These are phyloP conservation scores for Aspergillus costaricaensis DNA, from an alignment of 2,329 filamentous ascomycete genomes.

Conservation along the genomic window DNA sequence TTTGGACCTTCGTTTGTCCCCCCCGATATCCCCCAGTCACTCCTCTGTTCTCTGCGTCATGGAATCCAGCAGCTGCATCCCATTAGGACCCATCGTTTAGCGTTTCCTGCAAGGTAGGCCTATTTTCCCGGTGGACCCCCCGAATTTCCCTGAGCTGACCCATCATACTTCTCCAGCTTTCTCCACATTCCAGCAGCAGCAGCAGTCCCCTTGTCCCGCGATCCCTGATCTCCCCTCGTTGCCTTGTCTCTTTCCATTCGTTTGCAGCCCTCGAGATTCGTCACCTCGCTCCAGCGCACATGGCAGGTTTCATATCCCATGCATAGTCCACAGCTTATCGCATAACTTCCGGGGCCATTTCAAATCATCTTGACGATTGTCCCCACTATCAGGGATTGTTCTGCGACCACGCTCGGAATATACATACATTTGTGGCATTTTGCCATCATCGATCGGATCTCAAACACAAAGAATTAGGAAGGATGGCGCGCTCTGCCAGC, in stretches of 20 bases:
- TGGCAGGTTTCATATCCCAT: conserved; percentile 12
- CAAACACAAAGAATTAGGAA: background rate
- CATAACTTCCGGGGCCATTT: conserved; percentile 6
- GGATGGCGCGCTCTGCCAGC: conserved; percentile 33
- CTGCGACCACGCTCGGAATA: background rate
- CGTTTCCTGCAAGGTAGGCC: conserved; percentile 3
- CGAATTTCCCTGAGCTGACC: conserved; percentile 2
- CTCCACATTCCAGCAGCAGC: conserved; percentile 8
- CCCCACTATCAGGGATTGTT: conserved; percentile 1
- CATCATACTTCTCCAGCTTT: conserved; percentile 10
- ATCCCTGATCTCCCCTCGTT: conserved; percentile 13
- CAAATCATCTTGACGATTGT: background rate
- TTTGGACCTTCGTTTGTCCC: background rate
- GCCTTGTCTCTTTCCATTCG: conserved; percentile 8
- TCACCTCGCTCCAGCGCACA: background rate
- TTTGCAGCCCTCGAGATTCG: background rate
- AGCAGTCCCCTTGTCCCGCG: background rate
- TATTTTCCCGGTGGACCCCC: conserved; percentile 4
- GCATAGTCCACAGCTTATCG: conserved; percentile 11
- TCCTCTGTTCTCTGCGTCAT: background rate
- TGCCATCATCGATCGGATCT: too few species aligned
- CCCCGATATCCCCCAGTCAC: too few species aligned
- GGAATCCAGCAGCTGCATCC: background rate
- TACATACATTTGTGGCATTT: too few species aligned
- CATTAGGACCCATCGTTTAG: background rate